Evolutionary conservation across 2,329 filamentous ascomycete species (phyloP).

Genomic region (Neurospora sp.): DNA sequence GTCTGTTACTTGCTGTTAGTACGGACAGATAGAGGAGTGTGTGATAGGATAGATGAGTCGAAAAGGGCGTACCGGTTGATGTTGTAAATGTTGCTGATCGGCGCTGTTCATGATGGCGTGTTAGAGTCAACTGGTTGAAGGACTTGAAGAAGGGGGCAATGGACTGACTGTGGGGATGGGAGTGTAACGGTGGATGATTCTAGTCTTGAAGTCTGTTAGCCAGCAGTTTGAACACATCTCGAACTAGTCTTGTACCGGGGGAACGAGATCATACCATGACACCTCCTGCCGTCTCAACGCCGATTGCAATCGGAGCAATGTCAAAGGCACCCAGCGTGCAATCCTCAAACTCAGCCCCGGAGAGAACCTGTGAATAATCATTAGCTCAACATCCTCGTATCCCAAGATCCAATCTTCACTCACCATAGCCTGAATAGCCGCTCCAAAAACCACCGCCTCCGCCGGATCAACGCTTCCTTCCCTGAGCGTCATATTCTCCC

Average conservation of each 20-base stretch:
- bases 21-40: not conserved
- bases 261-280: conserved; percentile 49
- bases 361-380: conserved; percentile 6
- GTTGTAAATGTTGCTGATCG: conserved; percentile 98
- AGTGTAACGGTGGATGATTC: conserved; percentile 89
- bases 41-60: not conserved
- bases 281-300: conserved; percentile 95
- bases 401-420: not conserved
- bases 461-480: conserved; percentile 81
- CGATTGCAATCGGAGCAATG: conserved; percentile 90
- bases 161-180: conserved; percentile 62
- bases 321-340: conserved; percentile 58
- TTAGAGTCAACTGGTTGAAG: not conserved
- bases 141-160: not conserved
- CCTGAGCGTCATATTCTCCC: conserved; percentile 54
- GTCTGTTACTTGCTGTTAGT: conserved; percentile 27
- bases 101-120: conserved; percentile 30
- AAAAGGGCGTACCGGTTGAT: conserved; percentile 49
- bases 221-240: not conserved
- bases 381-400: not conserved
- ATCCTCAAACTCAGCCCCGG: conserved; percentile 7
- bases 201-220: conserved; percentile 44
- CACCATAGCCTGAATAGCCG: conserved; percentile 81
- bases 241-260: not conserved
- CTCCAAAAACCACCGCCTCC: conserved; percentile 95